Conservation (phyloP, 2,329 filamentous ascomycete genomes). For the Colletotrichum zoysiae region DNA sequence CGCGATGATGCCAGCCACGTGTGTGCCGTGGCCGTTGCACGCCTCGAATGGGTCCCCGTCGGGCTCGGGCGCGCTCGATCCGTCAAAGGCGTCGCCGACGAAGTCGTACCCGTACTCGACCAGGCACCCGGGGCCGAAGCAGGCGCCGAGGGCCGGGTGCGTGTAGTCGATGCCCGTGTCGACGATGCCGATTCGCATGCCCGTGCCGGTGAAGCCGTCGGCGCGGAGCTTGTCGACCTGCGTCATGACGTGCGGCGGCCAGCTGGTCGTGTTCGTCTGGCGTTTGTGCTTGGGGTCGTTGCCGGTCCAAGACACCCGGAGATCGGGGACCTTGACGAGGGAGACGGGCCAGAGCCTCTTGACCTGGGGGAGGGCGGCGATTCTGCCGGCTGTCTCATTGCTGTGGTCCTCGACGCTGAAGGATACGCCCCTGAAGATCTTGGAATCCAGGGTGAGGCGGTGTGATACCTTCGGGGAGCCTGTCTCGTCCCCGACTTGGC, state of each 20-base stretch:
- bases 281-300: slow-evolving; percentile 26
- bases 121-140: slow-evolving; percentile 60
- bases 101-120: slow-evolving; percentile 59
- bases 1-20: slow-evolving; percentile 60
- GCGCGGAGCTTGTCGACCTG: slow-evolving; percentile 66
- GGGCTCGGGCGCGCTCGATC: slow-evolving; percentile 48
- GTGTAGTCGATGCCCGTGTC: slow-evolving; percentile 62
- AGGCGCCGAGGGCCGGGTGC: slow-evolving; percentile 61
- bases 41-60: slow-evolving; percentile 55
- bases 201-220: slow-evolving; percentile 61
- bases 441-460: slow-evolving; percentile 43
- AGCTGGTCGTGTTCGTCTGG: slow-evolving; percentile 51
- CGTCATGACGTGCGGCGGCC: slow-evolving; percentile 66
- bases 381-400: slow-evolving; percentile 55
- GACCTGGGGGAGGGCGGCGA: slow-evolving; percentile 58
- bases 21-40: slow-evolving; percentile 58
- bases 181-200: slow-evolving; percentile 65
- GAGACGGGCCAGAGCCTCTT: slow-evolving; percentile 64
- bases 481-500: slow-evolving; percentile 25
- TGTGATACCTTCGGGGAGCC: slow-evolving; percentile 38
- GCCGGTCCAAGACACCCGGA: slow-evolving; percentile 58
- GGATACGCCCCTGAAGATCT: slow-evolving; percentile 61
- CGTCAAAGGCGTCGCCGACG: slow-evolving; percentile 53
- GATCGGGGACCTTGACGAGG: slow-evolving; percentile 56
- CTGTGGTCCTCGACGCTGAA: slow-evolving; percentile 62